phyloP scores from a whole-genome alignment of 805 yeast genomes.

The Wickerhamomyces rabaulensis region DNA sequence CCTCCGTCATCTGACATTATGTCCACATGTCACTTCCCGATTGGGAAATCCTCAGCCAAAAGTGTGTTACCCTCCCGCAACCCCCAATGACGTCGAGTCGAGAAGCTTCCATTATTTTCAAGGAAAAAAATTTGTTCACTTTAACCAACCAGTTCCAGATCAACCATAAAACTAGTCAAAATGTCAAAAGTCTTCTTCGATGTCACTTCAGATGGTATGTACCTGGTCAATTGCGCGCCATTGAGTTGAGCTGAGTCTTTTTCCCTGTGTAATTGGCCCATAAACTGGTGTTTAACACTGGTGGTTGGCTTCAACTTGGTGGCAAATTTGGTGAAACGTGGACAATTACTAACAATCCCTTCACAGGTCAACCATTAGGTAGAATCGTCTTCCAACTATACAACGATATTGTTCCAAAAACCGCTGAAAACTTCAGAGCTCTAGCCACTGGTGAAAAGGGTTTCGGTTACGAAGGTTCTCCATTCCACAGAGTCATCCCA shows the following conservation, averaged over 20 bases:
- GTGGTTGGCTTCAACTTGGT: not conserved
- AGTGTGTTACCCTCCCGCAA: not conserved
- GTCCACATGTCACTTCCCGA: not conserved
- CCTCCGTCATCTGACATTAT: not conserved
- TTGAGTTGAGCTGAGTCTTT: not conserved
- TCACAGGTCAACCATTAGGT: slow-evolving; percentile 60
- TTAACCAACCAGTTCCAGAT: not conserved
- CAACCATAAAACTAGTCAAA: slow-evolving; percentile 2
- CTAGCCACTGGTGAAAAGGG: slow-evolving; percentile 13
- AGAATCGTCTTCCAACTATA: slow-evolving; percentile 83
- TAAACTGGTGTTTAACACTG: too few species aligned
- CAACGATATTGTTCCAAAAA: slow-evolving; percentile 48
- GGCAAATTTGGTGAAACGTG: not conserved
- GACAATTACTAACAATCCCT: slow-evolving; percentile 4
- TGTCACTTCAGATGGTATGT: slow-evolving; percentile 62
- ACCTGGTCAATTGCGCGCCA: slow-evolving; percentile 5
- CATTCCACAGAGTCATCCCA: slow-evolving; percentile 15
- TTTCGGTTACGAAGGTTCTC: slow-evolving; percentile 10
- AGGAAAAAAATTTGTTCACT: not conserved
- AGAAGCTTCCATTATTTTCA: too few species aligned
- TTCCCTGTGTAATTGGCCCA: not conserved
- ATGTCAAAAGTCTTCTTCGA: slow-evolving; percentile 81
- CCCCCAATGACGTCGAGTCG: too few species aligned
- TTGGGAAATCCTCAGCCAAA: not conserved
- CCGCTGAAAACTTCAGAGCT: slow-evolving; percentile 13